phyloP scores from a whole-genome alignment of 2,329 filamentous ascomycete species.

The Pestalotiopsis sp. region DNA sequence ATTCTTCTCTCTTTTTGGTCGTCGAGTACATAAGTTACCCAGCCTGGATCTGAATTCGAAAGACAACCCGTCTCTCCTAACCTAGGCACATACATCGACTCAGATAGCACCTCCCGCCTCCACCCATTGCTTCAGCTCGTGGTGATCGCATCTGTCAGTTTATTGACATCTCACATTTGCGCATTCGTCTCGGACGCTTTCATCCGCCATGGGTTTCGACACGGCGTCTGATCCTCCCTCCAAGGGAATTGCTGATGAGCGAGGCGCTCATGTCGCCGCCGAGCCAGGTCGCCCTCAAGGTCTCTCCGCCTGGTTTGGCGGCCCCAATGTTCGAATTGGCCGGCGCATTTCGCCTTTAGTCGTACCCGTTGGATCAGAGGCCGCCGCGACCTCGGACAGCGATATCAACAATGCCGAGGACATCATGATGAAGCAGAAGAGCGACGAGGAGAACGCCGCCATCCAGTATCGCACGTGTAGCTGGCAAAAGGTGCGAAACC shows the following conservation, averaged over 20 bases:
- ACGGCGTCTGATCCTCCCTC: constrained; percentile 21
- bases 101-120: neutral
- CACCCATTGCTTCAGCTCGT: neutral
- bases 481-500: constrained; percentile 74
- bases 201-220: constrained; percentile 23
- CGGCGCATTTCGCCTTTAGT: constrained; percentile 53
- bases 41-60: neutral
- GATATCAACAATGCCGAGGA: constrained; percentile 47
- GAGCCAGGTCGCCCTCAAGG: constrained; percentile 48
- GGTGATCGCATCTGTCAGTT: neutral
- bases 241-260: constrained; percentile 44
- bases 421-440: constrained; percentile 69
- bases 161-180: neutral
- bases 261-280: constrained; percentile 52
- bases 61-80: neutral
- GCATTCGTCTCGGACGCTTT: neutral
- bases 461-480: constrained; percentile 94
- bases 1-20: neutral
- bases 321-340: constrained; percentile 44
- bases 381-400: constrained; percentile 38
- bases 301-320: constrained; percentile 41
- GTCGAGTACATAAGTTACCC: neutral
- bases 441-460: constrained; percentile 72
- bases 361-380: constrained; percentile 16
- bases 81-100: neutral